Percentiles rank a stretch among this genome's conserved stretches.
phyloP scores from a whole-genome alignment of 1,284 basidiomycete genomes.

The Apiotrichum veenhuisii region DNA sequence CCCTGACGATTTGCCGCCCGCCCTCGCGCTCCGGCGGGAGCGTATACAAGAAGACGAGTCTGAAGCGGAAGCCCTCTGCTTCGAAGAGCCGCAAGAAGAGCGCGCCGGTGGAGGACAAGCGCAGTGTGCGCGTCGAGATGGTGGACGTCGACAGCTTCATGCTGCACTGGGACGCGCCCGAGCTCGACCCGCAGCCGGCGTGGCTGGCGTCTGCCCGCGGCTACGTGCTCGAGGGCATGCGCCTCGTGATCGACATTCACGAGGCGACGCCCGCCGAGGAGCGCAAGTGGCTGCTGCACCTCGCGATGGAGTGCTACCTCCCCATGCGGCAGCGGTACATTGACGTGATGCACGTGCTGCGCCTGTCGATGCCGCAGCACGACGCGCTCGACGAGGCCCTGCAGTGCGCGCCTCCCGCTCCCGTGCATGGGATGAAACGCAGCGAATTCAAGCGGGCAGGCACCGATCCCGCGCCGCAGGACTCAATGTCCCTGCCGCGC shows the following conservation, averaged over 20 bases:
- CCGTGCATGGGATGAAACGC: not conserved
- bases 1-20: too few species aligned
- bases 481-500: not conserved
- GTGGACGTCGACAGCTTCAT: not conserved
- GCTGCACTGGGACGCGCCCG: not conserved
- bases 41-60: not conserved
- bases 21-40: too few species aligned
- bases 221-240: not conserved
- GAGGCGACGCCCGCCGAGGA: not conserved
- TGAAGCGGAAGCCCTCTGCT: not conserved
- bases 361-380: not conserved
- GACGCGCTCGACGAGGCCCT: not conserved
- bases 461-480: not conserved
- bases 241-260: slow-evolving; percentile 1
- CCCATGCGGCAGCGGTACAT: not conserved
- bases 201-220: not conserved
- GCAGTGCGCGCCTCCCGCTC: not conserved
- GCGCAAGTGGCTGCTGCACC: not conserved
- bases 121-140: not conserved
- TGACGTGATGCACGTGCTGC: not conserved
- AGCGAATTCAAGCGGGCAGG: not conserved
- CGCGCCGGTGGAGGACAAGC: not conserved
- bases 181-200: not conserved
- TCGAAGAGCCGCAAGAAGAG: too few species aligned
- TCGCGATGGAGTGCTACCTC: not conserved